These are phyloP conservation scores for Thozetella sp. DNA, from an alignment of 495 filamentous ascomycete genomes.

Conservation along the genomic window DNA sequence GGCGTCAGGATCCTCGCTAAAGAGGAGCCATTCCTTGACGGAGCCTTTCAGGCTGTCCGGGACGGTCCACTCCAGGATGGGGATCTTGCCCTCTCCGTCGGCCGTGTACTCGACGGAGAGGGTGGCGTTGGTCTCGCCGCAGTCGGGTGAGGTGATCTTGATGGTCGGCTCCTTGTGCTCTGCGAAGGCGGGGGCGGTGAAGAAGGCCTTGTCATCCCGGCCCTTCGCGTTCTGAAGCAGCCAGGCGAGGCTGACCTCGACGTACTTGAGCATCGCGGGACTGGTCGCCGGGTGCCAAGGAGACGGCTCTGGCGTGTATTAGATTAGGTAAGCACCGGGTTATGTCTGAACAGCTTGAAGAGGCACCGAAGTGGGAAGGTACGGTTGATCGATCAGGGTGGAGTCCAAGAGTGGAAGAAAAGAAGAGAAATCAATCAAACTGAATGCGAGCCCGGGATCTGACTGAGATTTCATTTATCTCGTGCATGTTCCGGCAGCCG, in stretches of 20 bases:
- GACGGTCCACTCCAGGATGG: constrained; percentile 40
- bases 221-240: constrained; percentile 36
- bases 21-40: constrained; percentile 47
- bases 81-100: constrained; percentile 43
- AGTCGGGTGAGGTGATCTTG: constrained; percentile 42
- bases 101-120: constrained; percentile 40
- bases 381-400: too few species aligned
- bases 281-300: too few species aligned
- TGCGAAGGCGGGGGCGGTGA: constrained; percentile 41
- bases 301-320: too few species aligned
- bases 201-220: constrained; percentile 49
- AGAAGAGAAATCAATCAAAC: too few species aligned
- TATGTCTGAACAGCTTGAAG: too few species aligned
- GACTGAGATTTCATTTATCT: too few species aligned
- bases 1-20: constrained; percentile 53
- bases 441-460: too few species aligned
- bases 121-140: constrained; percentile 39
- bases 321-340: neutral
- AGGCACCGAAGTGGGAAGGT: too few species aligned
- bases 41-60: constrained; percentile 19
- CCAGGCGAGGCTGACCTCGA: constrained; percentile 37
- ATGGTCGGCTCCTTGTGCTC: constrained; percentile 40
- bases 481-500: too few species aligned
- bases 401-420: too few species aligned
- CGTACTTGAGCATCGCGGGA: constrained; percentile 10